Base-by-base conservation (phyloP, 1,284 basidiomycete species). In the Naganishia sp. region DNA sequence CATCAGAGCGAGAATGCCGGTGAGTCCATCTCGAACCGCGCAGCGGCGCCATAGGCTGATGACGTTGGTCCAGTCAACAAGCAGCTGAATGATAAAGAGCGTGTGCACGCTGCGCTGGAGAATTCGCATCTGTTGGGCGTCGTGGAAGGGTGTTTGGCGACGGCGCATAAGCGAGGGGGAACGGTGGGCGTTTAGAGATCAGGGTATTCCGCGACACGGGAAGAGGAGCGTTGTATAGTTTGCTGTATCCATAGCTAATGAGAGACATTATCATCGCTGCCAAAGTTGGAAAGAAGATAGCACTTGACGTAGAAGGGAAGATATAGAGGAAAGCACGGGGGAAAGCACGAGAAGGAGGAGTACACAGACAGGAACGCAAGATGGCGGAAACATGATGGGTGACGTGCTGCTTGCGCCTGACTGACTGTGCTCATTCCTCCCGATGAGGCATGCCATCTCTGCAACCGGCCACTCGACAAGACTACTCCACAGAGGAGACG, bases 1-100 rank as follows among this genome's bases (percentile, higher is more conserved):
- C 96, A 99, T 81, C 92, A 97, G 79, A 93, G 90, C 75, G 95
- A 97, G 76, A 85, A 88, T 69, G 88, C 93, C 60, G 85, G 91
- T 90, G 70, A 46, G 75, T 72, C 21, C 25, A 25, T 47, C 21
- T 10, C n/a, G 51, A 6, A 43, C 18, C 17, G 6, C 9, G 17
- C n/a, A 21, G 42, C 28, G n/a, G 53, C 60, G 21, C 28, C 28
- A 28, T 28, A 28, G 28, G 28, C 28, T 52, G 41, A 23, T 60
- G 32, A 41, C 17, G 21, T 17, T 15, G 15, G n/a, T 55, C 35
- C 69, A 92, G 94, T 98, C 41, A 99, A 99, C 82, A 99, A 98
- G 79, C 95, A 99, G 76, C 83, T 99, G 53, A 98, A 99, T 75
- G 95, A 99, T 81, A 99, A 99, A 80, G 95, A 99, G 80, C 85